Evolutionary conservation across 345 rosid species (phyloP).

Genomic region (Citrus hindsii): DNA sequence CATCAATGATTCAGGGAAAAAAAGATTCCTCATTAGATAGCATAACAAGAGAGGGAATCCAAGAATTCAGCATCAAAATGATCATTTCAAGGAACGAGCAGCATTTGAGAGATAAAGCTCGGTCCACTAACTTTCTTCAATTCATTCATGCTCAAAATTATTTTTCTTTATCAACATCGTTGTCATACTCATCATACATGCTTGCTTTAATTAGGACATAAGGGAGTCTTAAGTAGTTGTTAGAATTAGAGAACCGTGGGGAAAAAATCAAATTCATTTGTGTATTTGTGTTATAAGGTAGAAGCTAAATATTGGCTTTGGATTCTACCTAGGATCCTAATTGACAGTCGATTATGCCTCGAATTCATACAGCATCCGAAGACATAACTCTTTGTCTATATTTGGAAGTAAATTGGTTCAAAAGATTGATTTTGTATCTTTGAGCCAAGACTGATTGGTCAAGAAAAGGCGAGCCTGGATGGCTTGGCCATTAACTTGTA

Average conservation of each 20-base stretch:
- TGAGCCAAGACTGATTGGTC: conserved; percentile 38
- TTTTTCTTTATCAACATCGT: conserved; percentile 16
- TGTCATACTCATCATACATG: conserved; percentile 22
- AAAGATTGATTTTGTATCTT: conserved; percentile 50
- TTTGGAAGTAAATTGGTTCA: conserved; percentile 28
- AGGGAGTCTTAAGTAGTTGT: conserved; percentile 26
- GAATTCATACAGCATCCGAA: conserved; percentile 54
- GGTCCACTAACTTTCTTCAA: conserved; percentile 26
- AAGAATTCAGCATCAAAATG: conserved; percentile 16
- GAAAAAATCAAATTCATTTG: conserved; percentile 34
- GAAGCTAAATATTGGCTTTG: conserved; percentile 49
- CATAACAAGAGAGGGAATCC: conserved; percentile 22
- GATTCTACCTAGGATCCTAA: conserved; percentile 45
- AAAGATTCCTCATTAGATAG: conserved; percentile 15
- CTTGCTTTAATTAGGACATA: conserved; percentile 19
- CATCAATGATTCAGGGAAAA: conserved; percentile 13
- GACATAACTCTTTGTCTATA: conserved; percentile 26
- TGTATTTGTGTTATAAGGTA: conserved; percentile 32
- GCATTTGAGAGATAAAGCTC: conserved; percentile 21
- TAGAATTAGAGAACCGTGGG: conserved; percentile 19
- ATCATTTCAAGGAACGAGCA: conserved; percentile 22
- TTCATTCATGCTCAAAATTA: conserved; percentile 16
- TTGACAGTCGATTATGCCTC: conserved; percentile 31
- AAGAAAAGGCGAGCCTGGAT: conserved; percentile 35
- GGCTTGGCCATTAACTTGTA: conserved; percentile 40